These are phyloP conservation scores for Yarrowia yakushimensis DNA, from an alignment of 805 yeast species.

Conservation along the genomic window DNA sequence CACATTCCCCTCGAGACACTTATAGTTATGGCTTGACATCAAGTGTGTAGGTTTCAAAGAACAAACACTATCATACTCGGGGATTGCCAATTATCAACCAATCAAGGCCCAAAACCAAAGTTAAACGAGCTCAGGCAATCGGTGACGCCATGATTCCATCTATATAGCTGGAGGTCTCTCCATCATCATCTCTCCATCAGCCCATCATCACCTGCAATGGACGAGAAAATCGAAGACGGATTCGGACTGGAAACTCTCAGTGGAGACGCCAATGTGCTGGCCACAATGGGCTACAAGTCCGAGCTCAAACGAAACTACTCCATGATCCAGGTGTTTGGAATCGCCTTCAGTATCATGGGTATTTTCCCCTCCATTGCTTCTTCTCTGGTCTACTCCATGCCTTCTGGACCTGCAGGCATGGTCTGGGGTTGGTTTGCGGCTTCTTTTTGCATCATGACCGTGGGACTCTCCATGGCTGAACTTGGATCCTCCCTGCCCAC, in stretches of 20 bases:
- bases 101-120: no score
- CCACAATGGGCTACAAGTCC: slow-evolving; percentile 57
- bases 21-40: neutral
- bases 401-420: slow-evolving; percentile 62
- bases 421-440: slow-evolving; percentile 73
- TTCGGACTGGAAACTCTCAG: neutral
- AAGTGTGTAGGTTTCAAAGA: neutral
- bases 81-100: neutral
- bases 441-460: slow-evolving; percentile 50
- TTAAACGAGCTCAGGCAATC: neutral
- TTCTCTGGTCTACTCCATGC: slow-evolving; percentile 50
- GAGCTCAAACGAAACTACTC: slow-evolving; percentile 61
- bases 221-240: slow-evolving; percentile 3
- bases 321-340: slow-evolving; percentile 63
- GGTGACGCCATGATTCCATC: neutral
- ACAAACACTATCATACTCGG: neutral
- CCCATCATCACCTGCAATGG: no score
- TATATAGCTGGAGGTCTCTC: no score
- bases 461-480: slow-evolving; percentile 66
- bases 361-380: slow-evolving; percentile 57
- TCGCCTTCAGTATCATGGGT: slow-evolving; percentile 72
- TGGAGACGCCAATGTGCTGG: slow-evolving; percentile 14
- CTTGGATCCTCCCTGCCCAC: slow-evolving; percentile 69
- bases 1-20: neutral
- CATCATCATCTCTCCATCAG: no score